Percentiles rank a stretch among this genome's conserved stretches.
These are phyloP conservation scores for Epichloe elymi DNA, from an alignment of 2,329 filamentous ascomycete species.

Conservation along the genomic window DNA sequence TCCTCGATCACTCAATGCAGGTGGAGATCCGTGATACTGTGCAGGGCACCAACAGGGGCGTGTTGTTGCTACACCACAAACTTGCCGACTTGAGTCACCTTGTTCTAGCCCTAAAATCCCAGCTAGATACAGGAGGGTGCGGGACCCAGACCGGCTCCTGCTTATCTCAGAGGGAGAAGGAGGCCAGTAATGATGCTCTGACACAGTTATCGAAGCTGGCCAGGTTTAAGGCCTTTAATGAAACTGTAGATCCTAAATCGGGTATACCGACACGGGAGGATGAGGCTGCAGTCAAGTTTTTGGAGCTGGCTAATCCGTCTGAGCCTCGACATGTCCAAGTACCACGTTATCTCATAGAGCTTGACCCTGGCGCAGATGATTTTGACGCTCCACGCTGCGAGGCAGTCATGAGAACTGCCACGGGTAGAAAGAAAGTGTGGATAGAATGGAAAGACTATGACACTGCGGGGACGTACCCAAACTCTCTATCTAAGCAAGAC, in stretches of 20 bases:
- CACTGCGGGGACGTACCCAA: slow-evolving; percentile 19
- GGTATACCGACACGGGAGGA: slow-evolving; percentile 18
- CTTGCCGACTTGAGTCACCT: slow-evolving; percentile 31
- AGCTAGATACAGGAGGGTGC: slow-evolving; percentile 20
- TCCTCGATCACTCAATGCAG: slow-evolving; percentile 32
- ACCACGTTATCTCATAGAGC: slow-evolving; percentile 21
- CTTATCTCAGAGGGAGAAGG: slow-evolving; percentile 21
- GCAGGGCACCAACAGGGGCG: slow-evolving; percentile 33
- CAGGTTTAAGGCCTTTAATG: slow-evolving; percentile 39
- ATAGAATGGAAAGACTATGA: slow-evolving; percentile 39
- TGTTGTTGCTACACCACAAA: slow-evolving; percentile 33
- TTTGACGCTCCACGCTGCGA: slow-evolving; percentile 25
- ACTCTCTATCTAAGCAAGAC: slow-evolving; percentile 26
- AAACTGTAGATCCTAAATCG: slow-evolving; percentile 27
- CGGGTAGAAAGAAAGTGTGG: slow-evolving; percentile 29
- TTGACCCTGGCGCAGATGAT: slow-evolving; percentile 20
- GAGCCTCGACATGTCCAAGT: slow-evolving; percentile 21
- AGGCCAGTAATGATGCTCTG: slow-evolving; percentile 26
- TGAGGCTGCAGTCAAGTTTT: slow-evolving; percentile 22
- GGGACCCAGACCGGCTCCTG: slow-evolving; percentile 9
- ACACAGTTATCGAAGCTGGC: slow-evolving; percentile 29
- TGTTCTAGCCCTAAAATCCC: slow-evolving; percentile 31
- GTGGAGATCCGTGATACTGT: slow-evolving; percentile 33
- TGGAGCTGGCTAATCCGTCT: slow-evolving; percentile 24
- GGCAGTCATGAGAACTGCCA: slow-evolving; percentile 21